phyloP scores from a whole-genome alignment of 192 early-diverging fungal genomes.

The Linnemannia hyalina region DNA sequence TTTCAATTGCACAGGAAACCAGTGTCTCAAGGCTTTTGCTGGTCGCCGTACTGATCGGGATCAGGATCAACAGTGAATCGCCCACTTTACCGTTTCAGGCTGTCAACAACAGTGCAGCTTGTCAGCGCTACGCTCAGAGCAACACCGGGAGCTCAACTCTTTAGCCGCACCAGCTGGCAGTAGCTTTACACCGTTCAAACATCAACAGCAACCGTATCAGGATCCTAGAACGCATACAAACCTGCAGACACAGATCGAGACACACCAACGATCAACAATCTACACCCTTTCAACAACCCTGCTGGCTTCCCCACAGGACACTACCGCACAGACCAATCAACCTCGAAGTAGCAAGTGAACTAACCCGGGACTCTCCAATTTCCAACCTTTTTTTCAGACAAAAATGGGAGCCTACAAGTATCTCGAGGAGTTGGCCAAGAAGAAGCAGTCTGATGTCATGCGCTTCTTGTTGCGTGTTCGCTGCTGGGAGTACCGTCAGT shows the following conservation, averaged over 20 bases:
- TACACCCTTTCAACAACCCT: neutral
- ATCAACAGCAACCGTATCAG: neutral
- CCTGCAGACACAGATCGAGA: neutral
- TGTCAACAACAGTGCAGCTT: neutral
- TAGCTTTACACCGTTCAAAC: neutral
- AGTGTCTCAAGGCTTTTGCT: no score
- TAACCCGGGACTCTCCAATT: neutral
- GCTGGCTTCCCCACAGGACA: neutral
- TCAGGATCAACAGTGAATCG: neutral
- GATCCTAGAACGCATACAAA: neutral
- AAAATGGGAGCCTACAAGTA: constrained; percentile 86
- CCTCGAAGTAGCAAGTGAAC: neutral
- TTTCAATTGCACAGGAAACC: no score
- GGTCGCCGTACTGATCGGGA: neutral
- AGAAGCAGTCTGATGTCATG: constrained; percentile 89
- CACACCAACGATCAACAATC: neutral
- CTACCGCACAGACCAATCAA: neutral
- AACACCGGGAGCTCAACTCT: neutral
- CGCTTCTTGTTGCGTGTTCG: constrained; percentile 98
- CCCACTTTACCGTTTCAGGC: neutral
- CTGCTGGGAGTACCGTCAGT: constrained; percentile 98
- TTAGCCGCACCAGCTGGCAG: neutral
- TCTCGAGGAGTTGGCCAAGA: constrained; percentile 96
- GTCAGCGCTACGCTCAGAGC: neutral
- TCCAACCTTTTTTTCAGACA: neutral